Evolutionary conservation across 257 asterid species (phyloP), one percentile per base, ranked within the genome.

Genomic region (Asclepias syriaca): DNA sequence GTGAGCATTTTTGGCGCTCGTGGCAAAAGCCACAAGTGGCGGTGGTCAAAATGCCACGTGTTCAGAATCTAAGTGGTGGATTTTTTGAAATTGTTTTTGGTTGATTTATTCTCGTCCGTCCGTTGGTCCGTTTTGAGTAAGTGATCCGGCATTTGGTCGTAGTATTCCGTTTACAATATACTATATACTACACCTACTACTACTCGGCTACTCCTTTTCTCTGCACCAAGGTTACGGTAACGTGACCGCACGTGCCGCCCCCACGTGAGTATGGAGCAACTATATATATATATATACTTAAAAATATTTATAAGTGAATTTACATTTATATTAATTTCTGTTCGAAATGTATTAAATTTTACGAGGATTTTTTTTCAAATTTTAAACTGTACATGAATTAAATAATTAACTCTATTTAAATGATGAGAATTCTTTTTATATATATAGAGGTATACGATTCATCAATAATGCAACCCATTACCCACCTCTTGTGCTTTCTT

Each of bases 201-300:
- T 50, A 50, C 55, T 50, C 16, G 16, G 19, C 55, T 50, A 50
- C 16, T 50, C 0, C 4, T 22, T 14, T 19, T 3, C 34, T 12
- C 40, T 29, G 55, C 53, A 11, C 12, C 49, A 13, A 67, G 69
- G 79, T 67, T 78, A 58, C 67, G 14, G 66, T 74, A 78, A 82
- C 89, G 84, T 82, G 84, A 75, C 48, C 65, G 82, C 87, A 82
- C 85, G 84, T 84, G 85, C 81, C 75, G 11, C 21, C 67, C 50
- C 73, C 84, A 77, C 84, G 86, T 81, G 85, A 75, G 68, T 24
- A 59, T 29, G 3, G 27, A 24, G 27, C 27, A 0, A 24, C 27
- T 24, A 24, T 24, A 24, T 24, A 24, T 24, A 24, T 24, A 24
- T 24, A 24, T 24, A 24, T 24, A 24, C 0, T 24, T 24, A 24